Conservation (phyloP, 139 green algal genomes). For the Chlamydomonas sphaeroides region DNA sequence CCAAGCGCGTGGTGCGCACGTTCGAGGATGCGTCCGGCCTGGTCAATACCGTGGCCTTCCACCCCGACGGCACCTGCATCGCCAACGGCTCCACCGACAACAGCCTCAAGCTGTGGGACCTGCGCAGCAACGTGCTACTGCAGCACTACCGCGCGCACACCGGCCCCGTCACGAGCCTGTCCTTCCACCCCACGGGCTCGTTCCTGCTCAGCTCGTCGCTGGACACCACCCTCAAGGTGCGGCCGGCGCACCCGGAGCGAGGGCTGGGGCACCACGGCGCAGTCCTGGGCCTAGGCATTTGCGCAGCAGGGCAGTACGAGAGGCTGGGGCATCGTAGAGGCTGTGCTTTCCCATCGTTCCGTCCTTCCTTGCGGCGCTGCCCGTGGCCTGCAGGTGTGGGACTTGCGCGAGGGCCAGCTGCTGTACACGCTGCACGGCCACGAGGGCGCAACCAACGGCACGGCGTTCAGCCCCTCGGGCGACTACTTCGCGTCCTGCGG, state of each 20-base stretch:
- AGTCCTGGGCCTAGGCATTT: too few species aligned
- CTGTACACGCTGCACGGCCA: conserved; percentile 94
- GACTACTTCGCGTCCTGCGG: conserved; percentile 87
- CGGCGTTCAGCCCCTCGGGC: conserved; percentile 78
- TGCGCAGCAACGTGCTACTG: conserved; percentile 76
- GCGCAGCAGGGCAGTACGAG: too few species aligned
- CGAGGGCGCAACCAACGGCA: conserved; percentile 77
- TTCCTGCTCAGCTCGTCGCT: conserved; percentile 84
- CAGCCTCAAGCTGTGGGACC: conserved; percentile 81
- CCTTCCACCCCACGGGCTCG: conserved; percentile 81
- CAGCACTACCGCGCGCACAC: conserved; percentile 84
- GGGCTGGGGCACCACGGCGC: too few species aligned
- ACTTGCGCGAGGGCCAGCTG: conserved; percentile 87
- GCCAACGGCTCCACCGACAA: conserved; percentile 71
- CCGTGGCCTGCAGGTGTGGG: conserved; percentile 81
- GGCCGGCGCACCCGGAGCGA: too few species aligned
- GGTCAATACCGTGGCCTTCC: conserved; percentile 79
- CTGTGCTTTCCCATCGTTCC: too few species aligned
- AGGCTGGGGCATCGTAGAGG: too few species aligned
- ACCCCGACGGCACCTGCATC: conserved; percentile 88
- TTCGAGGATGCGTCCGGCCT: conserved; percentile 48
- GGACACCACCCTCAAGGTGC: conserved; percentile 85
- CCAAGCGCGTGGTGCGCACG: conserved; percentile 45
- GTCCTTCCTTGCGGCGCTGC: too few species aligned
- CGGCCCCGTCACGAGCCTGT: conserved; percentile 74